Evolutionary conservation across 192 early-diverging fungal species (phyloP), one percentile per base, ranked within the genome.

Genomic region (Coemansia sp.): DNA sequence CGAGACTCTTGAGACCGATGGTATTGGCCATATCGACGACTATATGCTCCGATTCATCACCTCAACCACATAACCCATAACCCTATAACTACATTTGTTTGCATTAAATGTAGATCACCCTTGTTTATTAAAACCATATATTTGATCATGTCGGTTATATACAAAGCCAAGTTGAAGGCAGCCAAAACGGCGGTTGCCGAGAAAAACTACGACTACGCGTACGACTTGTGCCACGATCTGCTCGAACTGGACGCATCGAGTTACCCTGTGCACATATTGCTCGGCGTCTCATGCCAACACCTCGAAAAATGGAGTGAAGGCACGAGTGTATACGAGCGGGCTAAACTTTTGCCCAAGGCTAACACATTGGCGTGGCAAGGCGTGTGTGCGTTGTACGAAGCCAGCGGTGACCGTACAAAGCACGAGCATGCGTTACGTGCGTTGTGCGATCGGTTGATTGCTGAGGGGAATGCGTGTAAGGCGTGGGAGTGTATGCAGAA

Each of bases 21-120:
- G 77, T n/a, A 72, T 91, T 27, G 86, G 85, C 8, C 88, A 89
- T 66, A 85, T 92, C 26, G 90, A 92, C 62, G 83, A 89, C 68
- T 91, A 89, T 41, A 89, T 89, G 87, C 62, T 88, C 23, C 82
- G 87, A 23, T 88, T 88, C 43, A 47, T 80, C 64, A 55, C 62
- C 3, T 3, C 3, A 17, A 35, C 29, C 16, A 53, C 37, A 38
- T 55, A 45, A n/a, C 41, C 41, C 41, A 45, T 45, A 45, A 55
- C 27, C 53, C 53, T 23, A 21, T 23, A 4, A 26, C 11, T 27
- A 17, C 16, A 55, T 29, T 2, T 55, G 29, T 55, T 27, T 31
- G 27, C 17, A 35, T 27, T 22, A 55, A 29, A 6, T 27, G 6
- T 31, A 29, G 21, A 26, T 26, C 11, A 53, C 3, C 51, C 21